A percentile compares a stretch with the other conserved stretches of the same genome.
Evolutionary conservation across 805 yeast genomes (phyloP).

Genomic region (Candida namnaoensis): DNA sequence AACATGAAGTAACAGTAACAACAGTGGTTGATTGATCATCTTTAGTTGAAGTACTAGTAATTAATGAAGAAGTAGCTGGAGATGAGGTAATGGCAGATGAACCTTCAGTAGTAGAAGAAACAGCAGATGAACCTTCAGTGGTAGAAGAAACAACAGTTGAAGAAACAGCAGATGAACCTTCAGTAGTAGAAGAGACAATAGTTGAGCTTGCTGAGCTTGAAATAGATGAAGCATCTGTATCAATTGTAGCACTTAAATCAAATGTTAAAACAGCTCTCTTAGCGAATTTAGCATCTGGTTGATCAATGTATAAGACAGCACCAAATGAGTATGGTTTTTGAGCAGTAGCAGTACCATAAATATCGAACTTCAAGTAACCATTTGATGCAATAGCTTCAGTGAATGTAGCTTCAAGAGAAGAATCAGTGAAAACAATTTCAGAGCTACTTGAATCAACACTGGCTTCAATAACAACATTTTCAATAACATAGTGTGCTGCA

Average conservation of each 20-base stretch:
- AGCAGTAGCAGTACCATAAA: background rate
- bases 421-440: background rate
- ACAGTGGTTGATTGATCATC: slow-evolving; percentile 10
- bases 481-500: background rate
- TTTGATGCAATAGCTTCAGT: background rate
- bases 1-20: slow-evolving; percentile 22
- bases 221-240: background rate
- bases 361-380: background rate
- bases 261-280: background rate
- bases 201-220: background rate
- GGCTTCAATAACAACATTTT: background rate
- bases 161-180: background rate
- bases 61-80: background rate
- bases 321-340: background rate
- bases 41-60: background rate
- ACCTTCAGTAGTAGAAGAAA: background rate
- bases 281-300: background rate
- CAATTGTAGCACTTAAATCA: background rate
- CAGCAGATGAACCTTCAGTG: background rate
- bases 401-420: too few relatives aligned
- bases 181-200: background rate
- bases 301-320: background rate
- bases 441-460: background rate
- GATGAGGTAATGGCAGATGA: background rate
- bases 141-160: background rate